Evolutionary conservation across 2,329 filamentous ascomycete genomes (phyloP).

Genomic region (Ceratocystis huliohia): DNA sequence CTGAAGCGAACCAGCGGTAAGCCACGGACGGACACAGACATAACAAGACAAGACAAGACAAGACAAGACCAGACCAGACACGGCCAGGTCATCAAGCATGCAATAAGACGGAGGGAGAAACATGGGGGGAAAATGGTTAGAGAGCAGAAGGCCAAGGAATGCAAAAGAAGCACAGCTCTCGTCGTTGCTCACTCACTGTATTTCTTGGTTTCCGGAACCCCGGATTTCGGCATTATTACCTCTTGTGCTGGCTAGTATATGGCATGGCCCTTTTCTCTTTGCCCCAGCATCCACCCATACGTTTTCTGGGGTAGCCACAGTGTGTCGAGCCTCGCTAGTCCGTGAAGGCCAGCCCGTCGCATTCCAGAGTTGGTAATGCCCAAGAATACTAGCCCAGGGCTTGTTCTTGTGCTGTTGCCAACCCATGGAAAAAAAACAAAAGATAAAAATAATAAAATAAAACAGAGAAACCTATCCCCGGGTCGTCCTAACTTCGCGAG

Average conservation of each 20-base stretch:
- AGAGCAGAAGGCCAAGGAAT: background rate
- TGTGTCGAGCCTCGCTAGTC: background rate
- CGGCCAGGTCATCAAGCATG: background rate
- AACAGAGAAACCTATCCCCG: background rate
- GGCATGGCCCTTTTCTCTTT: background rate
- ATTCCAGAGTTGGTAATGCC: too few species aligned
- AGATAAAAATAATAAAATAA: too few species aligned
- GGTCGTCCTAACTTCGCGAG: background rate
- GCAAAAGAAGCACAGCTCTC: background rate
- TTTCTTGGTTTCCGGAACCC: background rate
- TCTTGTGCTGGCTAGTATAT: background rate
- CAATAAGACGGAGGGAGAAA: background rate
- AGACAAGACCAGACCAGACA: background rate
- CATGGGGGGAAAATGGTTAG: background rate
- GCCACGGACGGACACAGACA: background rate
- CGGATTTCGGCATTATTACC: background rate
- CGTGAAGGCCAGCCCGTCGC: background rate
- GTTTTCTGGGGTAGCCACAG: background rate
- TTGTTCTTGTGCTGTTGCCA: background rate
- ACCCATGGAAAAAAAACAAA: background rate
- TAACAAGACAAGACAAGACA: background rate
- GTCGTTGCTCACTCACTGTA: background rate
- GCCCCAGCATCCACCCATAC: background rate
- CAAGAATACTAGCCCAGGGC: background rate
- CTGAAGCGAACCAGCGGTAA: constrained; percentile 4